Evolutionary conservation across 306 rosid species (phyloP), one percentile per base, ranked within the genome.

Genomic region (Myrica gale): DNA sequence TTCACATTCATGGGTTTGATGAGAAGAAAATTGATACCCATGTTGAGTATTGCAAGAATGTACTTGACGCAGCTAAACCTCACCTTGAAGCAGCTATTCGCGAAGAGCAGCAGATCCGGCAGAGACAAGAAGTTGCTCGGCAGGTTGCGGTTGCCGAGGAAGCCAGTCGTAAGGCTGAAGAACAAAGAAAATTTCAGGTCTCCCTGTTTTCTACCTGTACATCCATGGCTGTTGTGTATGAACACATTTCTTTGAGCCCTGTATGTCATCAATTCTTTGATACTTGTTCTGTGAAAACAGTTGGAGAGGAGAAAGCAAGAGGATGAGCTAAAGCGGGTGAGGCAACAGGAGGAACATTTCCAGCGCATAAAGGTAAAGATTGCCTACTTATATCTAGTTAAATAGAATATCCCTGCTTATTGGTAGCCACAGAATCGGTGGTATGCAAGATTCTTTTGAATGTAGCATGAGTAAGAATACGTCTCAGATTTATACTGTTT

Each of bases 11-110:
- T 81, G 99, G 99, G 75, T 95, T 95, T 87, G 99, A 95, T 84
- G 97, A 92, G 91, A 95, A 95, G 87, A 95, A 95, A 80, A 95
- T 95, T 73, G 99, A 96, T 74, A 96, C 99, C 72, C 99, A 96
- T 80, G 97, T 96, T 83, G 97, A 92, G 63, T 96, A 96, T 75
- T 96, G 99, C 86, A 90, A 81, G 86, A 96, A 95, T 80, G 85
- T 92, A 55, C 96, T 92, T 77, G 87, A 88, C 1, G 98, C 97
- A 72, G 97, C 98, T 67, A 89, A 81, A 83, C 90, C 89, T 83
- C 97, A 95, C 87, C 89, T 92, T 58, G 91, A 89, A 85, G 92
- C 90, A 74, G 99, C 99, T 69, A 95, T 92, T 83, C 96, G 77
- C 37, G 99, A 95, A 81, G 99, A 90, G 88, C 97, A 89, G 92